phyloP scores from a whole-genome alignment of 2,329 filamentous ascomycete genomes.

The Talaromyces sp. region DNA sequence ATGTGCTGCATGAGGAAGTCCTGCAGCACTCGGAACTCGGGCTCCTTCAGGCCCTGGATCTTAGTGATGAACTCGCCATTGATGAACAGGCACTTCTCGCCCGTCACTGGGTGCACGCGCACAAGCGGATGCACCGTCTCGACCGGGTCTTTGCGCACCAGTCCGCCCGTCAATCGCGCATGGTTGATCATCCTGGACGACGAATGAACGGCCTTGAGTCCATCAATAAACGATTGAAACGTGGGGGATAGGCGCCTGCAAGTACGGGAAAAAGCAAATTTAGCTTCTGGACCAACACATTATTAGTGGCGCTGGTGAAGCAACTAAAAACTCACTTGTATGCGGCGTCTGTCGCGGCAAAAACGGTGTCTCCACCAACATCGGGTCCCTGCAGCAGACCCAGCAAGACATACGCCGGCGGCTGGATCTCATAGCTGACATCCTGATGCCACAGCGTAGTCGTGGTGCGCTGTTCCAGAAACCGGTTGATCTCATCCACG shows the following conservation, averaged over 20 bases:
- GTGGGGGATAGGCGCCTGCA: conserved; percentile 43
- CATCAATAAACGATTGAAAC: conserved; percentile 35
- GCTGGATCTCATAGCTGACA: conserved; percentile 44
- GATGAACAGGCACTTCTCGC: conserved; percentile 43
- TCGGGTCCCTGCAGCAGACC: conserved; percentile 46
- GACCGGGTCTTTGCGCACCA: conserved; percentile 41
- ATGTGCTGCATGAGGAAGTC: conserved; percentile 46
- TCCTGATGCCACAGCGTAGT: conserved; percentile 47
- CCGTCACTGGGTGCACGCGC: conserved; percentile 44
- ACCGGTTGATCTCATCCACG: conserved; percentile 36
- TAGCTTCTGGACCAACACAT: background rate
- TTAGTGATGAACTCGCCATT: conserved; percentile 46
- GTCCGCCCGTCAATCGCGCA: conserved; percentile 35
- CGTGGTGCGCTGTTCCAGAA: conserved; percentile 38
- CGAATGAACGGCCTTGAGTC: conserved; percentile 33
- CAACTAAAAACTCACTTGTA: conserved; percentile 31
- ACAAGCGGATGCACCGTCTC: conserved; percentile 42
- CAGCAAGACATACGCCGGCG: conserved; percentile 43
- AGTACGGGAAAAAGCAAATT: background rate
- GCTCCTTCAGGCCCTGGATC: conserved; percentile 43
- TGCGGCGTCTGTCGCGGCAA: conserved; percentile 39
- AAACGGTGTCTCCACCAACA: conserved; percentile 45
- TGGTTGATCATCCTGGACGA: conserved; percentile 41
- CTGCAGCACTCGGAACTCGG: conserved; percentile 39
- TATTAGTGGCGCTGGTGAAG: background rate